phyloP scores from a whole-genome alignment of 106 monocot species.

The Apostasia shenzhenica region DNA sequence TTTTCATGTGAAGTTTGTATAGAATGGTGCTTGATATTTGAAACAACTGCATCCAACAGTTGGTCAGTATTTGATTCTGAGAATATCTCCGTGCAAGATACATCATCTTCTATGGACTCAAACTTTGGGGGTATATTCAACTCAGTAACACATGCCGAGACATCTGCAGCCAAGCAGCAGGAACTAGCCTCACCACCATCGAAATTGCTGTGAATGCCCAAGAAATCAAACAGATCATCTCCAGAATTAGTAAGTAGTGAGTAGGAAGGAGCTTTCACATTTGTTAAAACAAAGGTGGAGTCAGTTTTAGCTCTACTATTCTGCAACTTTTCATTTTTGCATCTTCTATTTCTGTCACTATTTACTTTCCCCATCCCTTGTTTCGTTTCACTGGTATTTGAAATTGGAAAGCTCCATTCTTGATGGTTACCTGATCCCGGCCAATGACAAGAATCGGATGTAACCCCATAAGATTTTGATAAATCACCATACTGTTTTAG shows the following conservation, averaged over 20 bases:
- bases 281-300: not conserved
- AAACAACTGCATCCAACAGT: conserved; percentile 65
- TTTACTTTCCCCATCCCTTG: not conserved
- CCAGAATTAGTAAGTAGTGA: conserved; percentile 6
- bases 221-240: conserved; percentile 54
- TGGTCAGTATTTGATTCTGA: conserved; percentile 27
- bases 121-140: conserved; percentile 15
- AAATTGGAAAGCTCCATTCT: conserved; percentile 7
- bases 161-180: conserved; percentile 18
- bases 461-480: conserved; percentile 7
- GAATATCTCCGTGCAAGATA: conserved; percentile 32
- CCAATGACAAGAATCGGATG: conserved; percentile 4
- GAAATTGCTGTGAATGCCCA: conserved; percentile 26
- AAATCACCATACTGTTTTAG: conserved; percentile 7
- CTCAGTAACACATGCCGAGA: conserved; percentile 14
- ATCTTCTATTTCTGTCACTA: conserved; percentile 8
- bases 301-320: not conserved
- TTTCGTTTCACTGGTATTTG: conserved; percentile 5
- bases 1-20: conserved; percentile 39
- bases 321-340: not conserved
- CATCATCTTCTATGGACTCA: conserved; percentile 19
- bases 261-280: conserved; percentile 1
- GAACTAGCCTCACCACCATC: conserved; percentile 9
- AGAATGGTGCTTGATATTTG: conserved; percentile 30
- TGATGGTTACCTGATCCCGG: conserved; percentile 2